Evolutionary conservation across 805 yeast species (phyloP).

Genomic region (Hyphopichia homilentoma): DNA sequence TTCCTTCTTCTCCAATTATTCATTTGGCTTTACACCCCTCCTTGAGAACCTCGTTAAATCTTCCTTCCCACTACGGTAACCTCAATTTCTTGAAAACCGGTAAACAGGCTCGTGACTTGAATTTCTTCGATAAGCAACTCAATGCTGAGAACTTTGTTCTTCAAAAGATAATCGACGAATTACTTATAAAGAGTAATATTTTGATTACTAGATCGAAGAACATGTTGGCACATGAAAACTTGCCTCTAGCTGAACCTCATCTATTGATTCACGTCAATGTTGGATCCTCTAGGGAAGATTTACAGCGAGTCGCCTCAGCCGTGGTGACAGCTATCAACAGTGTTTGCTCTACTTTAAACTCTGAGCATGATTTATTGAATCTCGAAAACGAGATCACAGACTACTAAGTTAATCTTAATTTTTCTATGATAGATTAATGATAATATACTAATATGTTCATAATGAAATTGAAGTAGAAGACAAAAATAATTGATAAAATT

Average conservation of each 20-base stretch:
- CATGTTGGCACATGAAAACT: conserved; percentile 67
- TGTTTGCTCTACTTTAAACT: conserved; percentile 18
- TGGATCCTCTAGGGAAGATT: conserved; percentile 26
- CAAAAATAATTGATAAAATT: no score
- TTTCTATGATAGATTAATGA: no score
- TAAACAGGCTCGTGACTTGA: conserved; percentile 39
- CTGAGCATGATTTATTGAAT: conserved; percentile 23
- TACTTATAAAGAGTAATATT: conserved; percentile 48
- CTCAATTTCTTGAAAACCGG: conserved; percentile 41
- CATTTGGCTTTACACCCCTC: conserved; percentile 57
- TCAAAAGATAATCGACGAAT: conserved; percentile 60
- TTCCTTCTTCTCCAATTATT: conserved; percentile 59
- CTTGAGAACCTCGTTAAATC: conserved; percentile 38
- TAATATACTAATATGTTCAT: no score
- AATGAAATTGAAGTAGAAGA: no score
- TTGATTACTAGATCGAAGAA: conserved; percentile 62
- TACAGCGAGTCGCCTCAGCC: conserved; percentile 16
- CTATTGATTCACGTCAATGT: conserved; percentile 29
- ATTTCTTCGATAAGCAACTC: conserved; percentile 38
- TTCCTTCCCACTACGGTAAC: conserved; percentile 52
- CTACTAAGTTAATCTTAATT: no score
- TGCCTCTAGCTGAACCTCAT: conserved; percentile 48
- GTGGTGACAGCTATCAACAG: conserved; percentile 18
- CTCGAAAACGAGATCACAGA: no score
- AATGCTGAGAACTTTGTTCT: conserved; percentile 58